Evolutionary conservation across 2,329 filamentous ascomycete species (phyloP), one percentile per base, ranked within the genome.

Genomic region (Aspergillus intermedius): DNA sequence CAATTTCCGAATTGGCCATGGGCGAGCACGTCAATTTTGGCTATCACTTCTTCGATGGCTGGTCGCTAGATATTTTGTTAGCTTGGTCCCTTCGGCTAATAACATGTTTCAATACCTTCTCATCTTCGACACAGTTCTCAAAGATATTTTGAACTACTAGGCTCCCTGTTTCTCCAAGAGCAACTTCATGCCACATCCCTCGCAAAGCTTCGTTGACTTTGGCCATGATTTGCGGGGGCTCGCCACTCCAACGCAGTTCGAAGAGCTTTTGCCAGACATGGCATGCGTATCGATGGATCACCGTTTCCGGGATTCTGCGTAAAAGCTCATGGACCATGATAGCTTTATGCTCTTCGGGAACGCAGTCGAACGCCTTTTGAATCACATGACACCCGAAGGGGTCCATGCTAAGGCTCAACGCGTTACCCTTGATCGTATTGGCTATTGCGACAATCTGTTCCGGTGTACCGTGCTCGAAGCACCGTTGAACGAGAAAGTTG

Each of bases 231-330:
- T 96, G 91, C 21, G 93, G 93, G 39, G 93, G 93, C 35, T 90
- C 88, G 61, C 91, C 87, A 54, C 84, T 89, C 93, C 93, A 98
- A 63, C 93, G 86, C 59, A 98, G 81, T 70, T 98, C 93, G 67
- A 98, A 98, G 23, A 98, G 81, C 76, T 98, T 98, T 75, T 98
- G 93, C 93, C 93, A 98, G 54, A 98, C 93, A 69, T 98, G 93
- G 64, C 93, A 98, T 50, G 93, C 93, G 72, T 98, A 98, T 58
- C 94, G 87, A 72, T 98, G 94, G 64, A 98, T 93, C 55, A 98
- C 91, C 2, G 93, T 98, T 71, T 98, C 91, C 0, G 91, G 93
- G 55, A 98, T 98, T 48, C 90, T 86, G 53, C 90, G 88, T 49
- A 98, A 82, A 22, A 98, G 79, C 66, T 98, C 93, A 65, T 95